Evolutionary conservation across 2,329 filamentous ascomycete genomes (phyloP).

Genomic region (Xylariaceae sp.): DNA sequence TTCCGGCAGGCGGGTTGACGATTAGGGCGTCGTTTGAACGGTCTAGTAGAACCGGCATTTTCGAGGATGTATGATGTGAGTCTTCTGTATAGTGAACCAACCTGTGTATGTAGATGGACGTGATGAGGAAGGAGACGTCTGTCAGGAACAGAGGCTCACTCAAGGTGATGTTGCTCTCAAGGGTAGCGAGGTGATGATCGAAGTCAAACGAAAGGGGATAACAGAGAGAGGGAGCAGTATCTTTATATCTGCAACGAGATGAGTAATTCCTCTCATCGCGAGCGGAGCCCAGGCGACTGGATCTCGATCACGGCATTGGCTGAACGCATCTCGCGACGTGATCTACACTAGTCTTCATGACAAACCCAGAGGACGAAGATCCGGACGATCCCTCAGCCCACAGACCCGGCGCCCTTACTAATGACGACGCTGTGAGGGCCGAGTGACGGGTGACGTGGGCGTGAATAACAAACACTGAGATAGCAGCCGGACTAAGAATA

Average conservation of each 20-base stretch:
- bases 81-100: background rate
- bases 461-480: too few species aligned
- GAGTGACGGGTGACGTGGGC: too few species aligned
- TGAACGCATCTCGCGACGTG: background rate
- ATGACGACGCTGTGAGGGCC: too few species aligned
- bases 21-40: constrained; percentile 41
- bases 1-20: constrained; percentile 41
- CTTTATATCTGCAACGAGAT: constrained; percentile 11
- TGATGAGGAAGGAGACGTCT: background rate
- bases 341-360: background rate
- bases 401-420: too few species aligned
- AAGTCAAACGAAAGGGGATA: background rate
- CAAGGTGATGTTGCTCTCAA: background rate
- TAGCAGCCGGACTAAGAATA: too few species aligned
- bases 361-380: background rate
- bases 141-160: background rate
- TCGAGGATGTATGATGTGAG: background rate
- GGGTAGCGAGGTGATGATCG: background rate
- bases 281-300: background rate
- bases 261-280: background rate
- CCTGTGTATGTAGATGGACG: background rate
- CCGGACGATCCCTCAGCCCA: background rate
- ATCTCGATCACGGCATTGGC: background rate
- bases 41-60: constrained; percentile 10
- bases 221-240: background rate